Evolutionary conservation across 2,329 filamentous ascomycete genomes (phyloP).

Genomic region (Pyrenophora tritici-repentis): DNA sequence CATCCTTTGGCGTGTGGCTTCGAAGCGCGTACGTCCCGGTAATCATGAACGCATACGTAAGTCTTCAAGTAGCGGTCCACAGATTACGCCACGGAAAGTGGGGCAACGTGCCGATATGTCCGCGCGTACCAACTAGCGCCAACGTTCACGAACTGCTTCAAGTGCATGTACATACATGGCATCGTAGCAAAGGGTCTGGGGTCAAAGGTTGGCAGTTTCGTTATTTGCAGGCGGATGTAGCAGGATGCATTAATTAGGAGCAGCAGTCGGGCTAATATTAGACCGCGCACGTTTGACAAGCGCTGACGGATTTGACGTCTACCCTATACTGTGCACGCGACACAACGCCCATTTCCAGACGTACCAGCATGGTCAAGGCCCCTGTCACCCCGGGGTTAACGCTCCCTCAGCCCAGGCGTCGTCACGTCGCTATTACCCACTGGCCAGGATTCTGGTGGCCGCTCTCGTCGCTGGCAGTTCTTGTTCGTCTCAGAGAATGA

Average conservation of each 20-base stretch:
- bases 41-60: constrained; percentile 9
- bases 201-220: background rate
- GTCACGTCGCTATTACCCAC: constrained; percentile 23
- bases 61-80: constrained; percentile 1
- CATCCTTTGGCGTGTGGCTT: constrained; percentile 6
- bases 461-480: constrained; percentile 3
- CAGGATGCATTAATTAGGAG: too few species aligned
- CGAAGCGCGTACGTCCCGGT: background rate
- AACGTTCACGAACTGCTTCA: background rate
- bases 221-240: too few species aligned
- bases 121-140: background rate
- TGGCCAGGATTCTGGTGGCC: constrained; percentile 22
- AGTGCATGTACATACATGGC: background rate
- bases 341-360: constrained; percentile 17
- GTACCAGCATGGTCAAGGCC: constrained; percentile 10
- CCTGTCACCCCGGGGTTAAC: constrained; percentile 5
- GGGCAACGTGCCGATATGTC: constrained; percentile 11
- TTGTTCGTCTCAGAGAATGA: constrained; percentile 25
- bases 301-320: background rate
- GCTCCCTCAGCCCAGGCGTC: constrained; percentile 21
- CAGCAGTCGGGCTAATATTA: too few species aligned
- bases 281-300: background rate
- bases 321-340: constrained; percentile 17
- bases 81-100: constrained; percentile 14
- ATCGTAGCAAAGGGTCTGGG: background rate